Base-by-base conservation (phyloP, 1,284 basidiomycete species). In the Boletus smithii region DNA sequence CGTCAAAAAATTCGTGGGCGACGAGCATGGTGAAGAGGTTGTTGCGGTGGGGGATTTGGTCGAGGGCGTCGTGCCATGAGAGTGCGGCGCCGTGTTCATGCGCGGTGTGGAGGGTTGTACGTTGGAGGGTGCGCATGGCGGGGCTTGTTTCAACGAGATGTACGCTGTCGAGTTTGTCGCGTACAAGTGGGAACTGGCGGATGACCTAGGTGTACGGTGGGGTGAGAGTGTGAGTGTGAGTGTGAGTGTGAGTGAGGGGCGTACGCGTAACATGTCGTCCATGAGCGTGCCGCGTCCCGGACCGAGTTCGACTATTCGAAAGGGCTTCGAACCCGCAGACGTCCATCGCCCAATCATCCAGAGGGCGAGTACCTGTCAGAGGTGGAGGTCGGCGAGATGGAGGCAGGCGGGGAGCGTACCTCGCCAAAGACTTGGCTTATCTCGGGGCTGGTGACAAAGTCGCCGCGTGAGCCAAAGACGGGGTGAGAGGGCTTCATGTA, bases 1-100 rank as follows among this genome's bases (percentile, higher is more conserved):
- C 95, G 62, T 99, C 97, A 55, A 99, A 98, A 70, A 99, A 97
- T 64, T 99, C 97, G 66, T 99, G 95, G 0, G 95, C 97, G 7
- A 97, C 71, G 17, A 97, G 67, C 73, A 97, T 84, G 0, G 93
- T 97, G 66, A 86, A 98, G 33, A 70, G 72, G 14, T 80, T 75
- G 26, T 72, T 63, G 49, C 73, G 72, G 30, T 54, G 68, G 0
- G 77, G 68, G 0, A 98, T 70, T 29, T 88, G 80, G 29, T 88
- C 81, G 7, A 95, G 67, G 0, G 79, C 73, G 44, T 88, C 79
- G 59, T 88, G 81, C 92, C 94, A 99, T 10, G 76, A 62, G 11
- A 94, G 44, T 32, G 62, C 59, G 61, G 67, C 69, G 18, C 64
- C 55, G 42, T 62, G 54, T 17, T 59, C 48, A n/a, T n/a, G 8